Evolutionary conservation across 768 basidiomycete species (phyloP).

Genomic region (Collybia sp.): DNA sequence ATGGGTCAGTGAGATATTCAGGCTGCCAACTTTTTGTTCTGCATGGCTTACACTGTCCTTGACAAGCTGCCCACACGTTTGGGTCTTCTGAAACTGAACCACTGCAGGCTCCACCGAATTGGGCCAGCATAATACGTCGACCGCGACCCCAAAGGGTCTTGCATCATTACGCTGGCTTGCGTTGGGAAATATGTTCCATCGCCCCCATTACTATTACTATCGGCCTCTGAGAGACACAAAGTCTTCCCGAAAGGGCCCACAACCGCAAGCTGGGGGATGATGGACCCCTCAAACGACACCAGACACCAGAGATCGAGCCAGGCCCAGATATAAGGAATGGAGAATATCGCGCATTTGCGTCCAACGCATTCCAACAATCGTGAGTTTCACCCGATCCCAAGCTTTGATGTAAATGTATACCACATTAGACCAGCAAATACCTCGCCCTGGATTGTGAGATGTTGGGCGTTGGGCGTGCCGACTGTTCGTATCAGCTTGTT

Average conservation of each 20-base stretch:
- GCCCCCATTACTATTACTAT: not conserved
- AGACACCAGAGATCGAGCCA: no score
- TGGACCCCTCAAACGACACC: no score
- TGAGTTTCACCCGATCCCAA: slow-evolving; percentile 23
- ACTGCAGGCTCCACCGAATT: no score
- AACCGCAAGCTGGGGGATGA: slow-evolving; percentile 7
- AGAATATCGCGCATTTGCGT: slow-evolving; percentile 38
- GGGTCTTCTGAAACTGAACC: no score
- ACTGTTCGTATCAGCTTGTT: slow-evolving; percentile 88
- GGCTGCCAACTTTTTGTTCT: no score
- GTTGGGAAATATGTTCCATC: slow-evolving; percentile 36
- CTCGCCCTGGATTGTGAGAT: slow-evolving; percentile 95
- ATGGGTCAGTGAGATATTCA: no score
- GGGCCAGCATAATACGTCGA: no score
- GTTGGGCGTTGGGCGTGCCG: slow-evolving; percentile 84
- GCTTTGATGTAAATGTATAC: not conserved
- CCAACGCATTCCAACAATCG: slow-evolving; percentile 36
- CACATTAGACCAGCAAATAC: slow-evolving; percentile 62
- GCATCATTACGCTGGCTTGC: slow-evolving; percentile 60
- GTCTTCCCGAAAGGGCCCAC: slow-evolving; percentile 16
- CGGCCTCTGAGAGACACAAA: slow-evolving; percentile 4
- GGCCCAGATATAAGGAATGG: slow-evolving; percentile 33
- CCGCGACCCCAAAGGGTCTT: no score
- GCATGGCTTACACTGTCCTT: no score
- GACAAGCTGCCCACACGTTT: no score